These are phyloP conservation scores for Aspergillus novoparasiticus DNA, from an alignment of 2,329 filamentous ascomycete genomes.

Conservation along the genomic window DNA sequence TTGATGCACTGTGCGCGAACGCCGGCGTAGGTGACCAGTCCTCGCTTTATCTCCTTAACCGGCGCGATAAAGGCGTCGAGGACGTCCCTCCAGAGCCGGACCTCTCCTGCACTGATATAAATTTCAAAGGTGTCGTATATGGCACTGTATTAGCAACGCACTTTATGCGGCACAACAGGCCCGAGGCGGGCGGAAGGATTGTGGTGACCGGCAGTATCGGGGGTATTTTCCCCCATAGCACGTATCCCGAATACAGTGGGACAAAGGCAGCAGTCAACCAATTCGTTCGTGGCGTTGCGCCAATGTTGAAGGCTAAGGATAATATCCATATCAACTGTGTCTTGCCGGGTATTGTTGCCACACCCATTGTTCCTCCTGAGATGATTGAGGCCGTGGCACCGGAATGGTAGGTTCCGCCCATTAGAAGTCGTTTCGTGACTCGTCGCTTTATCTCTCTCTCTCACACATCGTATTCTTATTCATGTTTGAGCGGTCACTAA, in stretches of 20 bases:
- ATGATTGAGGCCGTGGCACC: constrained; percentile 47
- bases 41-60: constrained; percentile 49
- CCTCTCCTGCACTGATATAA: constrained; percentile 50
- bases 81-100: constrained; percentile 50
- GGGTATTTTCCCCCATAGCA: constrained; percentile 47
- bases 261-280: constrained; percentile 53
- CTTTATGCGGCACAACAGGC: constrained; percentile 55
- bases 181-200: constrained; percentile 47
- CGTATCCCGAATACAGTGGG: constrained; percentile 54
- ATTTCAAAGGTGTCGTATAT: constrained; percentile 56
- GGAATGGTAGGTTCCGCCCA: constrained; percentile 26
- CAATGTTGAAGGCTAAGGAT: constrained; percentile 49
- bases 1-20: constrained; percentile 55
- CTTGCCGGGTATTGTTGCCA: constrained; percentile 52
- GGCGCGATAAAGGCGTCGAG: constrained; percentile 31
- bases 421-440: neutral
- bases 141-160: constrained; percentile 54
- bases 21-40: constrained; percentile 53
- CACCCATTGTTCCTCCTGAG: constrained; percentile 48
- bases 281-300: constrained; percentile 45
- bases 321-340: constrained; percentile 53
- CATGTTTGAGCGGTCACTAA: neutral
- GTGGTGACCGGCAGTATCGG: constrained; percentile 49
- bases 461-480: neutral
- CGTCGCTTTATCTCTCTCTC: neutral